Base-by-base conservation (phyloP, 1,284 basidiomycete genomes). In the Cutaneotrichosporon spelunceum region DNA sequence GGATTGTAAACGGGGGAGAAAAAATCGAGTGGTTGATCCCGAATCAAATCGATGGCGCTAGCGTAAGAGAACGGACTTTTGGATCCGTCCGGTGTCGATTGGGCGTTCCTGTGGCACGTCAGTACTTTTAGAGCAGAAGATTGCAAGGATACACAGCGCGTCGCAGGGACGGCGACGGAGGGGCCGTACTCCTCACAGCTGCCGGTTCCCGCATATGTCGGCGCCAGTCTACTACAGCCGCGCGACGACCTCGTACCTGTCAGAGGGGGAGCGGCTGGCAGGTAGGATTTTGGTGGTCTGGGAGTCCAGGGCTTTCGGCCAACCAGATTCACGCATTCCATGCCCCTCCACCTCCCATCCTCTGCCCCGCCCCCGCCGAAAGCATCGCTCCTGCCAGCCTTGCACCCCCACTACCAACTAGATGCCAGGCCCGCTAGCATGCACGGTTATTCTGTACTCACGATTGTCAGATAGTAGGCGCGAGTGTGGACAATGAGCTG, bases 1-100 rank as follows among this genome's bases (percentile, higher is more conserved):
- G 44, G 60, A 27, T n/a, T 65, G 42, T 44, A 58, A 30, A 45
- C 55, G 50, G 59, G 66, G 59, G 57, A 57, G 54, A 52, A 66
- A 64, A 66, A 64, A 53, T 57, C 47, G 30, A 56, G 36, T 36
- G 55, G 56, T 49, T 54, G 58, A 47, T 27, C 26, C 45, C 45
- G 45, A 48, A 48, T 48, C 48, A 56, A 48, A 36, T 11, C 39
- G 48, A 42, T 53, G 48, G 33, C 42, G 48, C 48, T 50, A 50
- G n/a, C 48, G 53, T 34, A 13, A 21, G 27, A n/a, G 5, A 19
- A 19, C 4, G 27, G 23, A 54, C 10, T 54, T 29, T 29, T 42
- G 53, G n/a, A 44, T 44, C 53, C 36, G 24, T 27, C 24, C 34
- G 45, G 49, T 30, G 49, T 30, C 29, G 49, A 50, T 33, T 29